These are phyloP conservation scores for Fonticula alba DNA, from an alignment of 78 protist genomes.

Conservation along the genomic window DNA sequence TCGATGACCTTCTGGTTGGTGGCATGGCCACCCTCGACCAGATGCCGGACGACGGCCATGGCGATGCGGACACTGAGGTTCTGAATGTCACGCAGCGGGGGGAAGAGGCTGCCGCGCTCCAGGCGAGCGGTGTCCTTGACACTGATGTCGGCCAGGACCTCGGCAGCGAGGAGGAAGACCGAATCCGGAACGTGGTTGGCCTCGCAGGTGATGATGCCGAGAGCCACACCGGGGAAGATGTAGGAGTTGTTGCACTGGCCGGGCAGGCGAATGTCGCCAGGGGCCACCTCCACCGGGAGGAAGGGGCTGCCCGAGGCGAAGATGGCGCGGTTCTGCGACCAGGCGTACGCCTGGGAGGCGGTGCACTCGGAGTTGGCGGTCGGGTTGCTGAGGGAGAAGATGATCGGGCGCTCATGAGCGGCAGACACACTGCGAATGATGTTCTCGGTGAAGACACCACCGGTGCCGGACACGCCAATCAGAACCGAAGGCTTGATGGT, in stretches of 20 bases:
- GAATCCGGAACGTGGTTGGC: slow-evolving; percentile 47
- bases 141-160: slow-evolving; percentile 42
- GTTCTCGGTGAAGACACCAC: slow-evolving; percentile 49
- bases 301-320: slow-evolving; percentile 85
- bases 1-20: too few species aligned
- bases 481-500: slow-evolving; percentile 53
- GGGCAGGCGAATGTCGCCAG: slow-evolving; percentile 12
- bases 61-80: too few species aligned
- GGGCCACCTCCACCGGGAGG: slow-evolving; percentile 18
- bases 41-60: too few species aligned
- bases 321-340: slow-evolving; percentile 60
- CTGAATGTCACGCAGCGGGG: too few species aligned
- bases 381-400: slow-evolving; percentile 67
- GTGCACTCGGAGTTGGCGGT: slow-evolving; percentile 80
- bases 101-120: too few species aligned
- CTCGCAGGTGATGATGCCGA: slow-evolving; percentile 36
- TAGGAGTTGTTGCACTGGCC: slow-evolving; percentile 26
- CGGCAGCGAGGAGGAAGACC: slow-evolving; percentile 51
- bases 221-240: slow-evolving; percentile 87
- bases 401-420: slow-evolving; percentile 56
- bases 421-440: slow-evolving; percentile 27
- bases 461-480: slow-evolving; percentile 67
- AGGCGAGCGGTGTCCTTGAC: too few species aligned
- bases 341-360: slow-evolving; percentile 42
- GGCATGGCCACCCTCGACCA: too few species aligned